These are phyloP conservation scores for Lyophyllum decastes DNA, from an alignment of 768 basidiomycete species.

Conservation along the genomic window DNA sequence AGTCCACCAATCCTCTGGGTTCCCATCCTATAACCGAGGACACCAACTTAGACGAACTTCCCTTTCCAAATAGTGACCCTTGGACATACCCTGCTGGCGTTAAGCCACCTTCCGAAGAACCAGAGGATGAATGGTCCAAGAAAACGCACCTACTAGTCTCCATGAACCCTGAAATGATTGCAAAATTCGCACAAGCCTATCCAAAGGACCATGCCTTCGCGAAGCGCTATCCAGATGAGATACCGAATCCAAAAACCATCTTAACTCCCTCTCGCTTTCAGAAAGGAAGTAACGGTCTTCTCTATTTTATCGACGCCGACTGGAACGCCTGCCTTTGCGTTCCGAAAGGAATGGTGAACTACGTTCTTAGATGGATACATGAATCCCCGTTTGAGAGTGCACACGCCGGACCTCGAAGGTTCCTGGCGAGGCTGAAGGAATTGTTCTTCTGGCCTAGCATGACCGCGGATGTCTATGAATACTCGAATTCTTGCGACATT, in stretches of 20 bases:
- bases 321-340: conserved; percentile 21
- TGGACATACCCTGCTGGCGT: background rate
- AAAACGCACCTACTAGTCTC: background rate
- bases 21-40: too few species aligned
- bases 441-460: background rate
- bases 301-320: conserved; percentile 21
- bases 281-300: background rate
- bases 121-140: background rate
- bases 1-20: too few species aligned
- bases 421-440: conserved; percentile 9
- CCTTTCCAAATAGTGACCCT: background rate
- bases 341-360: conserved; percentile 1
- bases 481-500: background rate
- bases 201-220: background rate
- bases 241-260: background rate
- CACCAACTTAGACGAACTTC: background rate
- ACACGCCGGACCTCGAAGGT: conserved; percentile 5
- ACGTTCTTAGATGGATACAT: conserved; percentile 14
- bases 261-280: background rate
- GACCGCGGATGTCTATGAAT: background rate
- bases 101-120: background rate
- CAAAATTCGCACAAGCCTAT: background rate
- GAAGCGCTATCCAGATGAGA: background rate
- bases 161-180: background rate
- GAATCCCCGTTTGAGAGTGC: conserved; percentile 17